These are phyloP conservation scores for Prunus fruticosa DNA, from an alignment of 306 rosid genomes.

Conservation along the genomic window DNA sequence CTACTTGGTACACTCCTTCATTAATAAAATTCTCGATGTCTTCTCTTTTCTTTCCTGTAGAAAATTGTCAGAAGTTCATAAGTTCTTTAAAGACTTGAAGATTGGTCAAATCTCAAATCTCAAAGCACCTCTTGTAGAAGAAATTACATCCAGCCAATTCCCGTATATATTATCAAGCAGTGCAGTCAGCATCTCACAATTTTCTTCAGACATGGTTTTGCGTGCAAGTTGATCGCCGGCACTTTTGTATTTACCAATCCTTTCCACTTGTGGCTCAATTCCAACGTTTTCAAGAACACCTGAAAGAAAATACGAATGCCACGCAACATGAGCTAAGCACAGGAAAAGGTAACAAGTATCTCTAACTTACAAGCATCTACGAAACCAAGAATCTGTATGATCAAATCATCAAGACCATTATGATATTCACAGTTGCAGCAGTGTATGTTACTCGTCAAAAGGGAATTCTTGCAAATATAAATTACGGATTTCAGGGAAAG, in stretches of 20 bases:
- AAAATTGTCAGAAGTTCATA: slow-evolving; percentile 22
- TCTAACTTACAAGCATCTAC: not conserved
- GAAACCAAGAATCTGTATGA: not conserved
- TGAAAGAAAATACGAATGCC: slow-evolving; percentile 26
- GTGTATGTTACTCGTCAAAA: too few species aligned
- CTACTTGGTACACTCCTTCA: slow-evolving; percentile 81
- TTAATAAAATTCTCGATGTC: slow-evolving; percentile 73
- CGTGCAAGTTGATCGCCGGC: slow-evolving; percentile 85
- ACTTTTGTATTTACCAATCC: slow-evolving; percentile 94
- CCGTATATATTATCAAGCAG: slow-evolving; percentile 82
- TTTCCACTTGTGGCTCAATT: slow-evolving; percentile 85
- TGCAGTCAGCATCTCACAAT: slow-evolving; percentile 79
- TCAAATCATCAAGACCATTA: not conserved
- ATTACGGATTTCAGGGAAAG: not conserved
- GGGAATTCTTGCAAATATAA: too few species aligned
- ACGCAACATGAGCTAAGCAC: not conserved
- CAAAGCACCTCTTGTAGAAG: slow-evolving; percentile 71
- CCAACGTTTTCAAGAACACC: slow-evolving; percentile 86
- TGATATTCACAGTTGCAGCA: not conserved
- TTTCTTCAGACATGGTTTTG: slow-evolving; percentile 70
- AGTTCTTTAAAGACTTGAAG: slow-evolving; percentile 21
- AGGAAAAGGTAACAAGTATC: not conserved
- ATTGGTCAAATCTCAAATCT: slow-evolving; percentile 28
- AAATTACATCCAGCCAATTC: slow-evolving; percentile 85
- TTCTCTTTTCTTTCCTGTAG: slow-evolving; percentile 66